Conservation (phyloP, 2,329 filamentous ascomycete species). For the Colletotrichum sp. region DNA sequence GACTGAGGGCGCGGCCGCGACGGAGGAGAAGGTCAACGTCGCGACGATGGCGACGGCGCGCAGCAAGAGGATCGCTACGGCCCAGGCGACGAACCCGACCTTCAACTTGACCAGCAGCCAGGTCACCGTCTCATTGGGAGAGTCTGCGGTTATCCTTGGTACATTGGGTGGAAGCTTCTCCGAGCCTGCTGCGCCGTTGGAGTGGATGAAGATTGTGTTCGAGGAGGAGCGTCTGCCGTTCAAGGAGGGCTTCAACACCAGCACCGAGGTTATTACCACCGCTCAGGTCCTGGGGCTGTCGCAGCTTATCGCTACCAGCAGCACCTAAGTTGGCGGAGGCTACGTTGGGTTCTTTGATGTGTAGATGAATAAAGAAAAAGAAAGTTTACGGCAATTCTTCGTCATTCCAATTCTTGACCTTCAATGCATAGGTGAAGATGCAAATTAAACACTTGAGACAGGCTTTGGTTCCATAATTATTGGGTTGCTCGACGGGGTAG, state of each 20-base stretch:
- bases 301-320: constrained; percentile 6
- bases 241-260: constrained; percentile 8
- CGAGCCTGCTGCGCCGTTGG: constrained; percentile 7
- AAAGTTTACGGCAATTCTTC: not conserved
- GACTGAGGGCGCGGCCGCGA: constrained; percentile 20
- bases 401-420: not conserved
- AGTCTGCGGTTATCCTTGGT: constrained; percentile 24
- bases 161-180: constrained; percentile 21
- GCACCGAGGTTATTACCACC: not conserved
- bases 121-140: constrained; percentile 19
- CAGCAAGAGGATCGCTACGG: constrained; percentile 27
- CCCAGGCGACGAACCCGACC: constrained; percentile 16
- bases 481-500: not conserved
- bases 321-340: not conserved
- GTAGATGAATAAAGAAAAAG: not conserved
- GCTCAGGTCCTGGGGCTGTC: constrained; percentile 10
- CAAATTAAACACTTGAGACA: fast-evolving
- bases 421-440: fast-evolving
- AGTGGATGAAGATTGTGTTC: constrained; percentile 11
- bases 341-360: not conserved
- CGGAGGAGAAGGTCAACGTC: constrained; percentile 25
- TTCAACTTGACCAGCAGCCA: constrained; percentile 25
- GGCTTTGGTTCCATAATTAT: not conserved
- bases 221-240: constrained; percentile 18
- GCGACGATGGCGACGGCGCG: constrained; percentile 31